Percentiles rank a stretch among this genome's conserved stretches.
phyloP scores from a whole-genome alignment of 2,329 filamentous ascomycete species.

The Sporothrix protearum region DNA sequence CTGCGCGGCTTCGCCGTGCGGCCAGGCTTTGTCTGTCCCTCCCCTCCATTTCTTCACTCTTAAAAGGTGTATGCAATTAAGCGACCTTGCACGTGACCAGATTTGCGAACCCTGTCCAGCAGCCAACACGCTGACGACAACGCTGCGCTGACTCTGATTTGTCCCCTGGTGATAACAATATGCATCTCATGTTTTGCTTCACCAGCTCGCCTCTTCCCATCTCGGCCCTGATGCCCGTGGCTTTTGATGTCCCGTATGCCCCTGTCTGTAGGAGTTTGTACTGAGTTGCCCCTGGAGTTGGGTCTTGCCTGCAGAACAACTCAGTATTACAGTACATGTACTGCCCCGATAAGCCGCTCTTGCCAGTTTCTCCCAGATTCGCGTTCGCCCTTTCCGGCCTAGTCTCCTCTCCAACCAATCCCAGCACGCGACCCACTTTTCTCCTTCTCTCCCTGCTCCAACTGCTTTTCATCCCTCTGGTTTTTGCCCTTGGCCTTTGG shows the following conservation, averaged over 20 bases:
- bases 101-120: not conserved
- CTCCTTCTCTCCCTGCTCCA: not conserved
- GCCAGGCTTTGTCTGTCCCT: not conserved
- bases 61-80: not conserved
- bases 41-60: not conserved
- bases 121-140: not conserved
- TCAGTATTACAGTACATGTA: no score
- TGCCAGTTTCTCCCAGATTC: not conserved
- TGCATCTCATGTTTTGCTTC: not conserved
- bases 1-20: not conserved
- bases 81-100: conserved; percentile 8
- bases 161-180: not conserved
- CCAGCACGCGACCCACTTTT: conserved; percentile 10
- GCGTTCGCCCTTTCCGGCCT: conserved; percentile 19
- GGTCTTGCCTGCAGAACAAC: conserved; percentile 5
- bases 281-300: not conserved
- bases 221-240: not conserved
- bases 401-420: conserved; percentile 20
- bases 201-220: not conserved
- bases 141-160: not conserved
- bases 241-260: not conserved
- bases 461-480: conserved; percentile 8
- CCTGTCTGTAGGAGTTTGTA: no score
- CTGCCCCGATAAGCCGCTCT: conserved; percentile 22
- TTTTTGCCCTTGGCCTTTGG: conserved; percentile 23